Evolutionary conservation across 2,329 filamentous ascomycete genomes (phyloP), one percentile per base, ranked within the genome.

Genomic region (Pezicula neosporulosa): DNA sequence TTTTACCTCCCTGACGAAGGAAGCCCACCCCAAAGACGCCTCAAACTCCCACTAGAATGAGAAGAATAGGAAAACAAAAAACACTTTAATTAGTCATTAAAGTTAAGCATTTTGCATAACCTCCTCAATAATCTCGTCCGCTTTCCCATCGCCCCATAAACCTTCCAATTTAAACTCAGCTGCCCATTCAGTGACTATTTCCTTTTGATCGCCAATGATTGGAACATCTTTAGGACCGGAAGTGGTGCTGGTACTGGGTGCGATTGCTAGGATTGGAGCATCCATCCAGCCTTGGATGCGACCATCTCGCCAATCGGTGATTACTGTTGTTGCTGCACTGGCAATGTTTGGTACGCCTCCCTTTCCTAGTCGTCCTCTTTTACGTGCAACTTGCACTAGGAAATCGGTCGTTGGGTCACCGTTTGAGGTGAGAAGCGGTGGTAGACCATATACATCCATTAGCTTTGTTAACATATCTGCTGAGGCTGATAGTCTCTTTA

Each of bases 281-380:
- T 91, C 87, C 44, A 86, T 82, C 92, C 92, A 96, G 51, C 92
- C 92, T 71, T 95, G 90, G 62, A 99, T 95, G 48, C 94, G 83
- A 24, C 92, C 93, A 68, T 97, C 93, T 60, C 94, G 83, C 90
- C 94, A 96, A 74, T 99, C 94, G n/a, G 85, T 94, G 52, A 99
- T 84, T 50, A 99, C 92, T 1, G 90, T 87, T 80, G 94, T 93
- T 56, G 93, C 94, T 7, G 94, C 93, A 49, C 88, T 85, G 60
- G 84, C 78, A 53, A 97, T 71, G 70, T 97, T 99, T 41, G 94
- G 94, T 15, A 97, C 80, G 56, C 94, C 94, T 18, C 93, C 92
- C 60, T 88, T 87, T 47, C 93, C 90, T 15, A 99, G 77, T 51
- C 94, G 80, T 48, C 94, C 94, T 54, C 94, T 82, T 77, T 96